A percentile compares a stretch with the other conserved stretches of the same genome.
Evolutionary conservation across 2,329 filamentous ascomycete species (phyloP).

Genomic region (Trichoderma sp.): DNA sequence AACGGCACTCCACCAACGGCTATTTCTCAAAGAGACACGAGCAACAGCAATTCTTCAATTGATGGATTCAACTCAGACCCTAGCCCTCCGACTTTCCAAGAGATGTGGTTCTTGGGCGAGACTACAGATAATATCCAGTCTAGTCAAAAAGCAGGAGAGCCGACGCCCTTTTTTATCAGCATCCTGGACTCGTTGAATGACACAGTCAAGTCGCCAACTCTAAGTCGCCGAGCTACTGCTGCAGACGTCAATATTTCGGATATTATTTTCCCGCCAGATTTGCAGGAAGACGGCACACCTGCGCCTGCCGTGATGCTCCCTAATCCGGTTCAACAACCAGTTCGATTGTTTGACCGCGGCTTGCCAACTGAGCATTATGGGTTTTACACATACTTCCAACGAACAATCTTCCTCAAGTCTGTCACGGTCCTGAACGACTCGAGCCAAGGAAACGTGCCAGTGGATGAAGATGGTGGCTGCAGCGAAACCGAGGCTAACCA

Average conservation of each 20-base stretch:
- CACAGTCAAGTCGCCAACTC: slow-evolving; percentile 31
- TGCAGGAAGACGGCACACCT: slow-evolving; percentile 70
- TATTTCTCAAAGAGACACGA: slow-evolving; percentile 29
- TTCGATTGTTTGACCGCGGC: slow-evolving; percentile 83
- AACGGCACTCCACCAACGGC: slow-evolving; percentile 39
- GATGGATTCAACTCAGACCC: slow-evolving; percentile 53
- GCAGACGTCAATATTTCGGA: slow-evolving; percentile 27
- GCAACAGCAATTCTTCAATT: background rate
- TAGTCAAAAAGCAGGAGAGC: slow-evolving; percentile 74
- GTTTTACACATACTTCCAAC: slow-evolving; percentile 91
- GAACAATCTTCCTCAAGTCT: slow-evolving; percentile 77
- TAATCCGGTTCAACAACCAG: slow-evolving; percentile 69
- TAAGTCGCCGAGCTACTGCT: slow-evolving; percentile 22
- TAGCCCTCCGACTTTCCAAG: slow-evolving; percentile 60
- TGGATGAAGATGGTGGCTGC: slow-evolving; percentile 58
- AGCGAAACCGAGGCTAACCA: slow-evolving; percentile 54
- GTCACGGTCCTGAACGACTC: slow-evolving; percentile 50
- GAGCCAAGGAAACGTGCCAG: slow-evolving; percentile 42
- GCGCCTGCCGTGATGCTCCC: slow-evolving; percentile 73
- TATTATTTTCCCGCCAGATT: slow-evolving; percentile 62
- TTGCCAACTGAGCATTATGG: slow-evolving; percentile 83
- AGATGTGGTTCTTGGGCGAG: slow-evolving; percentile 81
- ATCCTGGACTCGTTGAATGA: slow-evolving; percentile 56
- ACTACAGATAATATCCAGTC: slow-evolving; percentile 74
- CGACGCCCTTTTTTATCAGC: slow-evolving; percentile 85